A percentile compares a stretch with the other conserved stretches of the same genome.
These are phyloP conservation scores for Penicillium olsonii DNA, from an alignment of 2,329 filamentous ascomycete species.

Conservation along the genomic window DNA sequence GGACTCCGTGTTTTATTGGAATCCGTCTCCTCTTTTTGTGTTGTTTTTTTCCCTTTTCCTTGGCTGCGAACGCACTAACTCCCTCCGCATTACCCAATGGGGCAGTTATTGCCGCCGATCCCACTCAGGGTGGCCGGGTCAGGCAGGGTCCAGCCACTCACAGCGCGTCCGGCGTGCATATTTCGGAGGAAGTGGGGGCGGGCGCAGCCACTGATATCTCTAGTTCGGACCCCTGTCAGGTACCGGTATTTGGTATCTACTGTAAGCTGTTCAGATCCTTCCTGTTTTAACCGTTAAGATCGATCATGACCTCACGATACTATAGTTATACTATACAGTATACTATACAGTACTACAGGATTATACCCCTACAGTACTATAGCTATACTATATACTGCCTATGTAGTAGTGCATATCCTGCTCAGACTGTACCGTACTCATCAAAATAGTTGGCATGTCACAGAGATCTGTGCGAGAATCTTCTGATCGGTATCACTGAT, in stretches of 20 bases:
- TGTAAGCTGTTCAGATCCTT: conserved; percentile 5
- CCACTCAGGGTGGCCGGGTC: conserved; percentile 17
- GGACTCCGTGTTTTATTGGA: conserved; percentile 8
- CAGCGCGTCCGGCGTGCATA: neutral
- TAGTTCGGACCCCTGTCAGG: neutral
- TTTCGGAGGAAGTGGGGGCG: conserved; percentile 3
- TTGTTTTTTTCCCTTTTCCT: neutral
- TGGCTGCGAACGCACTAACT: conserved; percentile 16
- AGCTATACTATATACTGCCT: too few species aligned
- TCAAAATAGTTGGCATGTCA: neutral
- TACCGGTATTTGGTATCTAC: neutral
- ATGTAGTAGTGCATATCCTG: too few species aligned
- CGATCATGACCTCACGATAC: conserved; percentile 13
- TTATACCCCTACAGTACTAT: too few species aligned
- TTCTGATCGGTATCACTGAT: neutral
- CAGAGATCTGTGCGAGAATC: neutral
- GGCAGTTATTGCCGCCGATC: conserved; percentile 19
- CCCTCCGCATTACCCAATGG: conserved; percentile 15
- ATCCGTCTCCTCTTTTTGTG: conserved; percentile 1
- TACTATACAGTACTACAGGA: too few species aligned
- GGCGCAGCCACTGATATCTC: neutral
- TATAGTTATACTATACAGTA: neutral
- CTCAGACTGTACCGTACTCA: too few species aligned
- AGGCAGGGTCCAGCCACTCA: conserved; percentile 19
- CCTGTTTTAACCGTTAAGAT: conserved; percentile 3